Evolutionary conservation across 2,329 filamentous ascomycete species (phyloP).

Genomic region (Cercospora sesami): DNA sequence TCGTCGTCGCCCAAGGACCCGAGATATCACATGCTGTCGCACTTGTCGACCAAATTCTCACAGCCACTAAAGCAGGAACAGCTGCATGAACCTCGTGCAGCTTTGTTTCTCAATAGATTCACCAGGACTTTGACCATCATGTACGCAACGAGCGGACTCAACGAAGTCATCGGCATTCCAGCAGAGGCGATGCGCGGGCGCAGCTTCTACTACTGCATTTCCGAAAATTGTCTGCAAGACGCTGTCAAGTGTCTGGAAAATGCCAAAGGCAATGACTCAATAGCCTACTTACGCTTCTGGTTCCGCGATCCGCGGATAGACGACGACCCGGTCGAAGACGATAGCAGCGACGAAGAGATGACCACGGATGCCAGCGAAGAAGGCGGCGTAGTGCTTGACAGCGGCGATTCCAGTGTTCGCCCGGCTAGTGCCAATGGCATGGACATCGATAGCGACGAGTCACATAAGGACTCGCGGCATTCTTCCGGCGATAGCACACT

Average conservation of each 20-base stretch:
- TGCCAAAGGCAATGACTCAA: constrained; percentile 86
- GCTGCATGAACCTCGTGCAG: constrained; percentile 73
- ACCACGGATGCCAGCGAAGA: constrained; percentile 52
- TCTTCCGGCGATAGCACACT: constrained; percentile 51
- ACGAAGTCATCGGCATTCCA: constrained; percentile 71
- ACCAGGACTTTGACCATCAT: constrained; percentile 79
- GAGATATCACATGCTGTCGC: constrained; percentile 85
- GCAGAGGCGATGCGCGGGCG: constrained; percentile 69
- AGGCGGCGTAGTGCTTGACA: constrained; percentile 51
- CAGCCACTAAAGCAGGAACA: constrained; percentile 56
- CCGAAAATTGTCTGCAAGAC: constrained; percentile 72
- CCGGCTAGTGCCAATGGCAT: constrained; percentile 14
- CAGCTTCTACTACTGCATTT: constrained; percentile 86
- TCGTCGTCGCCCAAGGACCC: constrained; percentile 79
- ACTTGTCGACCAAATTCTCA: constrained; percentile 76
- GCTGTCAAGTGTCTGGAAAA: constrained; percentile 78
- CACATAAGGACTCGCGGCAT: constrained; percentile 35
- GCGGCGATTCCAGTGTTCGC: constrained; percentile 33
- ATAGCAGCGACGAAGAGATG: constrained; percentile 48
- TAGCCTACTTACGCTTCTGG: constrained; percentile 84
- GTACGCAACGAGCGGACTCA: constrained; percentile 77
- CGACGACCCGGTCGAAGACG: constrained; percentile 41
- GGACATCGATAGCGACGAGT: constrained; percentile 28
- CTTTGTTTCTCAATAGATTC: constrained; percentile 82
- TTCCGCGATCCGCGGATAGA: constrained; percentile 70